These are phyloP conservation scores for Thraustotheca clavata DNA, from an alignment of 352 stramenopile species.

Conservation along the genomic window DNA sequence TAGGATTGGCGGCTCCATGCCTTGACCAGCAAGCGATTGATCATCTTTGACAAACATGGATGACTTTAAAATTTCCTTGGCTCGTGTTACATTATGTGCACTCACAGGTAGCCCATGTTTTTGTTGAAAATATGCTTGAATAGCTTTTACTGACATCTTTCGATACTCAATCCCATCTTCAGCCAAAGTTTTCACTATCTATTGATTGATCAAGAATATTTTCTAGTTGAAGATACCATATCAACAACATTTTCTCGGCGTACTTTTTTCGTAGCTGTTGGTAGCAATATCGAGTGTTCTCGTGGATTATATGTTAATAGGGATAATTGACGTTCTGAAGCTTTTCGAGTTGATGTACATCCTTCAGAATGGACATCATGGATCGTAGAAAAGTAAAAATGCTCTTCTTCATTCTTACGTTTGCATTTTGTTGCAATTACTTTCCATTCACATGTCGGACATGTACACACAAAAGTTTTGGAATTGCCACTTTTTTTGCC, in stretches of 20 bases:
- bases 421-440: conserved; percentile 20
- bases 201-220: not conserved
- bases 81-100: conserved; percentile 10
- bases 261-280: conserved; percentile 4
- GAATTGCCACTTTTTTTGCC: conserved; percentile 22
- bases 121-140: conserved; percentile 5
- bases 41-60: not conserved
- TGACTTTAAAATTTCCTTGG: conserved; percentile 11
- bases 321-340: conserved; percentile 9
- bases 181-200: conserved; percentile 19
- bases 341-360: conserved; percentile 15
- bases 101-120: conserved; percentile 7
- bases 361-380: conserved; percentile 7
- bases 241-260: conserved; percentile 13
- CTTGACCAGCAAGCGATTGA: too few species aligned
- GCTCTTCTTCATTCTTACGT: conserved; percentile 21
- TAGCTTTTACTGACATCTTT: conserved; percentile 19
- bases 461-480: conserved; percentile 22
- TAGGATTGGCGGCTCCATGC: not conserved
- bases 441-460: conserved; percentile 6
- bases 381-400: conserved; percentile 22
- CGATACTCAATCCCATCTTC: not conserved
- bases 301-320: conserved; percentile 4
- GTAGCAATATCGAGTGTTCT: not conserved
- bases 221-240: not conserved